phyloP scores from a whole-genome alignment of 1,284 basidiomycete species.

The Microbotryum intermedium region DNA sequence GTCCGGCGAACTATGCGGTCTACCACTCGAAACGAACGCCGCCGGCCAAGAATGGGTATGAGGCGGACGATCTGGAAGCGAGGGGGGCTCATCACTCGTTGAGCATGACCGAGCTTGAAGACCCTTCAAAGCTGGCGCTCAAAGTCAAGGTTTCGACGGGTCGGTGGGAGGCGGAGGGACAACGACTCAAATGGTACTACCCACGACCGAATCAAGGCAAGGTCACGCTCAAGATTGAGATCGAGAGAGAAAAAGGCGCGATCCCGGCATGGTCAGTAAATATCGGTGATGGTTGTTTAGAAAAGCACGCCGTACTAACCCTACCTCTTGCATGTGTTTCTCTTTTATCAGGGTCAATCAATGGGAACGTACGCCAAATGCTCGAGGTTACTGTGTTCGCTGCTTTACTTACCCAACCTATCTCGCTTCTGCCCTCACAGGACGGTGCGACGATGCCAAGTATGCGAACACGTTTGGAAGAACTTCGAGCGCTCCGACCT shows the following conservation, averaged over 20 bases:
- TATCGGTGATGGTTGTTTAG: neutral
- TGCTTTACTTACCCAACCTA: no score
- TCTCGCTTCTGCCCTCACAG: no score
- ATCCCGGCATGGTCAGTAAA: constrained; percentile 23
- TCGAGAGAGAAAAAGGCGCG: constrained; percentile 18
- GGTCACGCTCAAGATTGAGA: constrained; percentile 20
- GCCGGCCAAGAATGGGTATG: neutral
- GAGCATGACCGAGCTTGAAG: neutral
- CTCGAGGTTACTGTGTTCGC: no score
- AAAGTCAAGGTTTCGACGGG: constrained; percentile 57
- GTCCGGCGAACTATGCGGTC: neutral
- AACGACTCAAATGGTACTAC: constrained; percentile 77
- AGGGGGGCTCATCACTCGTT: no score
- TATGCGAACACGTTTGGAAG: no score
- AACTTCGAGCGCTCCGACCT: no score
- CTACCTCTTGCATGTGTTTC: neutral
- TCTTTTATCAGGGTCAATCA: constrained; percentile 5
- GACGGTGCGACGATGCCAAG: no score
- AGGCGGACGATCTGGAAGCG: constrained; percentile 9
- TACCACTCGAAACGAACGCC: neutral
- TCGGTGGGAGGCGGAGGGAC: constrained; percentile 56
- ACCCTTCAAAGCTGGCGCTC: constrained; percentile 38
- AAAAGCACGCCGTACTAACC: neutral
- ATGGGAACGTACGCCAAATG: constrained; percentile 16
- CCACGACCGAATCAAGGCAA: constrained; percentile 48